Conservation (phyloP, 345 rosid genomes). For the Moricandia arvensis region DNA sequence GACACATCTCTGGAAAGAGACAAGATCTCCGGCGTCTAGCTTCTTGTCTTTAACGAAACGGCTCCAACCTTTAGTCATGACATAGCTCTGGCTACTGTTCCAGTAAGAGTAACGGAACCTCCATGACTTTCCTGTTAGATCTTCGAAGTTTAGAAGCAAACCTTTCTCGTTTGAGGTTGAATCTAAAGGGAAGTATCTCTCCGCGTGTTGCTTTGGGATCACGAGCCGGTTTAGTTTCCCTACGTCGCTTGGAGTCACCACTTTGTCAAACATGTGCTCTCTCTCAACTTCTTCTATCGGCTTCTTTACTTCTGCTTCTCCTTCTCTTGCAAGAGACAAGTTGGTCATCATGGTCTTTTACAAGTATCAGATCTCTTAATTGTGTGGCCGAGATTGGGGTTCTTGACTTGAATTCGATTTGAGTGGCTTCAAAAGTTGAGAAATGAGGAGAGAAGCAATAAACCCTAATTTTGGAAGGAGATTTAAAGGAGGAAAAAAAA, state of each 20-base stretch:
- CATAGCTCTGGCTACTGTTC: constrained; percentile 97
- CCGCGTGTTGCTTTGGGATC: constrained; percentile 87
- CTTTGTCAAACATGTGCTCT: constrained; percentile 85
- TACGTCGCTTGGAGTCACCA: constrained; percentile 81
- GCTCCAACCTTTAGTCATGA: constrained; percentile 98
- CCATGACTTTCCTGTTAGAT: constrained; percentile 73
- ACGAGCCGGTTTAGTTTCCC: constrained; percentile 77
- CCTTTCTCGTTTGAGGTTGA: constrained; percentile 65
- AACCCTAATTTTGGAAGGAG: constrained; percentile 33
- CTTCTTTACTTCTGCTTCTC: constrained; percentile 26
- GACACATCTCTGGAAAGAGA: constrained; percentile 76
- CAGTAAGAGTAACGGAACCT: constrained; percentile 91
- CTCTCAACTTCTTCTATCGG: constrained; percentile 36
- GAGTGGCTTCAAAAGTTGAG: constrained; percentile 29
- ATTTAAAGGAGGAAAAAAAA: background rate
- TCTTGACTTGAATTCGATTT: background rate
- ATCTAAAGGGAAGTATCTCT: constrained; percentile 68
- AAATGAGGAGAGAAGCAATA: background rate
- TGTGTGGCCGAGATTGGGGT: background rate
- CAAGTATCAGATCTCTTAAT: constrained; percentile 21
- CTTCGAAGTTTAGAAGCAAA: constrained; percentile 81
- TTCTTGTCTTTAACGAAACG: constrained; percentile 93
- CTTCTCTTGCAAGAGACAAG: constrained; percentile 49
- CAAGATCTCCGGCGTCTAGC: constrained; percentile 88
- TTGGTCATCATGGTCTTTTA: constrained; percentile 38